Base-by-base conservation (phyloP, 108 stramenopile genomes). In the Parietichytrium sp. region DNA sequence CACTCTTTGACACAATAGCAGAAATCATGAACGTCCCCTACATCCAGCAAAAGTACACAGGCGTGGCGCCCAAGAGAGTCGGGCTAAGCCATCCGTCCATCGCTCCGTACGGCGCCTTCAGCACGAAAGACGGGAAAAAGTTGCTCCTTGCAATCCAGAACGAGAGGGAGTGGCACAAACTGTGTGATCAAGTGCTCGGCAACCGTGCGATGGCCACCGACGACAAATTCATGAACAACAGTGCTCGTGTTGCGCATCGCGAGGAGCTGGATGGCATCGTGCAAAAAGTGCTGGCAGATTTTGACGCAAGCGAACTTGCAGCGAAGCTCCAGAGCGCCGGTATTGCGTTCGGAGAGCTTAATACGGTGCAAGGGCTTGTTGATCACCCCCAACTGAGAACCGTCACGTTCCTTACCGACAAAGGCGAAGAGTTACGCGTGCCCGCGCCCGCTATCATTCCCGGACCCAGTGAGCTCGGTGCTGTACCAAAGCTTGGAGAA, bases 21-120 rank as follows among this genome's bases (percentile, higher is more conserved):
- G 61, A 72, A 25, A 72, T 72, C 3, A 72, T 72, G 61, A 72
- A 72, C 20, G 61, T 72, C 8, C 61, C 61, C 20, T 72, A 45
- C 45, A 72, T 72, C 1, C 61, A 72, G 20, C 36, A 33, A 27
- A 72, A 72, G 20, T 72, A 72, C 42, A 72, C 38, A 10, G 61
- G 45, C 61, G 45, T 45, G 36, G 42, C 13, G 42, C 38, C 45
- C 20, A 72, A 72, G 2, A 33, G 61, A 33, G 61, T 72, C 6
- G 61, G 61, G 16, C 61, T 72, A n/a, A 72, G 45, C 23, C 61
- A 72, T 27, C 61, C 61, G 10, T 45, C 38, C 20, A 72, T 72
- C 45, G 61, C 61, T 1, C 61, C 61, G 10, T 72, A 72, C 33
- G 61, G 61, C 33, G 61, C 61, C 10, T 72, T 72, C 20, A 72